Conservation (phyloP, 2,329 filamentous ascomycete genomes). For the Penicillium sp. region DNA sequence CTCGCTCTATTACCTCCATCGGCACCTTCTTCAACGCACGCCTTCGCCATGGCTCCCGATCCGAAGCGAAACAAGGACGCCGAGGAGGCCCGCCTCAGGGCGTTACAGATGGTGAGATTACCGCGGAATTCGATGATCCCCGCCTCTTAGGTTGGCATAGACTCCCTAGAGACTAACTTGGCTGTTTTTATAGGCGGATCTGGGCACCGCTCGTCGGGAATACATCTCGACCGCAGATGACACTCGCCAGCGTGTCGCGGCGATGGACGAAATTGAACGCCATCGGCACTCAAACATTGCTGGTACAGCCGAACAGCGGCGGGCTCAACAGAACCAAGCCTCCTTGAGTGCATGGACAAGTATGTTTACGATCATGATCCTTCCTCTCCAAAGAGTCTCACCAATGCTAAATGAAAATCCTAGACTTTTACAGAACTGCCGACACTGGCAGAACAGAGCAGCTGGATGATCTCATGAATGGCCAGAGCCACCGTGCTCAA, state of each 20-base stretch:
- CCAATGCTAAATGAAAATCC: slow-evolving; percentile 26
- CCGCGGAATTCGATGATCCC: slow-evolving; percentile 40
- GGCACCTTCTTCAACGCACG: not conserved
- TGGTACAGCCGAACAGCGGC: slow-evolving; percentile 35
- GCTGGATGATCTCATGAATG: slow-evolving; percentile 42
- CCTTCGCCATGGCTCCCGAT: not conserved
- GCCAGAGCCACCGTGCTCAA: slow-evolving; percentile 47
- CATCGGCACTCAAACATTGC: slow-evolving; percentile 37
- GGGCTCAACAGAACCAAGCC: not conserved
- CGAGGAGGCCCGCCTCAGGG: not conserved
- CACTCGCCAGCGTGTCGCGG: slow-evolving; percentile 19
- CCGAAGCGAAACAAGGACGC: not conserved
- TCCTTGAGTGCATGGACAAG: slow-evolving; percentile 41
- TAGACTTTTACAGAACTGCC: slow-evolving; percentile 39
- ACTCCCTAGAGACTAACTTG: slow-evolving; percentile 7
- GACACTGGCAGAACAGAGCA: slow-evolving; percentile 40
- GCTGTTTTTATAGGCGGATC: slow-evolving; percentile 39
- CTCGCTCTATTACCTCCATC: not conserved
- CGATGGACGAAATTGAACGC: slow-evolving; percentile 38
- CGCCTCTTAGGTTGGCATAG: not conserved
- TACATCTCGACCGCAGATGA: slow-evolving; percentile 43
- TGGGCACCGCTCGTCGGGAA: slow-evolving; percentile 47
- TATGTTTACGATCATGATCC: slow-evolving; percentile 26
- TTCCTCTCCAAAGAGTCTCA: not conserved
- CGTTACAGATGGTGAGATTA: slow-evolving; percentile 5